phyloP scores from a whole-genome alignment of 148 eudicot genomes.

The Polygonum aviculare region DNA sequence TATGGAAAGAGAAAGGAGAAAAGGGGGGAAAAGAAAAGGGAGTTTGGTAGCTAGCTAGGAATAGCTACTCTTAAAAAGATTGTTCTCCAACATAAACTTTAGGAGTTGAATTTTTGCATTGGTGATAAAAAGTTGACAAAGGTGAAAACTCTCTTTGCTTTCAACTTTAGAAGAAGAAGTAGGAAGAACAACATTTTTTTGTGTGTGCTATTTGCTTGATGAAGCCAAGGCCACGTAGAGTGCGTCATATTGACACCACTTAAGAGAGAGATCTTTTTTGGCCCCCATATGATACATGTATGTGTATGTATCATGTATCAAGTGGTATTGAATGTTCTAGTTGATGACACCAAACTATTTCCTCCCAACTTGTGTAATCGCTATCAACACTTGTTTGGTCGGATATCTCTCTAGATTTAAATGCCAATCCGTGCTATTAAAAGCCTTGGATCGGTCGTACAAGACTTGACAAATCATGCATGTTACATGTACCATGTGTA shows the following conservation, averaged over 20 bases:
- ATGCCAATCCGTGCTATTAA: background rate
- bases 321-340: background rate
- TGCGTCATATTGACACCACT: background rate
- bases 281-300: background rate
- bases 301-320: background rate
- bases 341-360: background rate
- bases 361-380: background rate
- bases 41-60: conserved; percentile 8
- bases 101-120: conserved; percentile 10
- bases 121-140: background rate
- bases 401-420: background rate
- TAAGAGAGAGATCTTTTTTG: background rate
- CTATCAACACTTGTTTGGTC: background rate
- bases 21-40: background rate
- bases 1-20: background rate
- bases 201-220: background rate
- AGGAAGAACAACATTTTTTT: background rate
- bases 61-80: background rate
- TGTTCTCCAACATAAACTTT: conserved; percentile 7
- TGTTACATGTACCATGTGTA: background rate
- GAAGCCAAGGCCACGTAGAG: conserved; percentile 10
- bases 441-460: background rate
- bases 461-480: background rate
- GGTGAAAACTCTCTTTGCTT: conserved; percentile 7
- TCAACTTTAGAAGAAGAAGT: conserved; percentile 4